Base-by-base conservation (phyloP, 1,284 basidiomycete species). In the Ceratobasidium papillatum region DNA sequence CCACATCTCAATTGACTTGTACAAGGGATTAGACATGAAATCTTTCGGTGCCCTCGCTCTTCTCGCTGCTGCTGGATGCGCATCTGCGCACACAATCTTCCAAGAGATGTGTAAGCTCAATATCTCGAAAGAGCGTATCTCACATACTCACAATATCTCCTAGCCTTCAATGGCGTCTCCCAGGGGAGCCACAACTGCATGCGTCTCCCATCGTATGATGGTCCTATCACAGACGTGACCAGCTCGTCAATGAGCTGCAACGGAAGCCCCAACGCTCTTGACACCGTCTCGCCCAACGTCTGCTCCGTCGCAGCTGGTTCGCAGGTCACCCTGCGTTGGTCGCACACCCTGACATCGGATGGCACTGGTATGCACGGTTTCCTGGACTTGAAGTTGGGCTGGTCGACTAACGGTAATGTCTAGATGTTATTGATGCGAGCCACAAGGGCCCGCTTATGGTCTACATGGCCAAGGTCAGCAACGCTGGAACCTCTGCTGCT, bases 21-120 rank as follows among this genome's bases (percentile, higher is more conserved):
- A 61, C 25, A 38, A 56, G 30, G 58, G 25, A 7, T n/a, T 45
- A 51, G 49, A 22, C 34, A 69, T 69, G 65, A 69, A 69, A 52
- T 69, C 51, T 22, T 36, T 58, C 27, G 36, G 34, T 43, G 52
- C 65, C 27, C 49, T 58, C 34, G 58, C 72, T 30, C 52, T 75
- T 25, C 49, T 73, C 27, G 59, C 74, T 49, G 36, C 74, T 2
- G 56, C 76, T 27, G 72, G 75, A 25, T 69, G 68, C 32, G 75
- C 74, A 9, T 76, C 72, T 45, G 78, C 77, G 47, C 78, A 78
- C 75, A 78, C 78, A 11, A 78, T 78, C 63, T 78, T 78, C 64
- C 77, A 77, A 47, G 58, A 73, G 36, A 54, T 64, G 61, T 74
- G 59, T 58, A 56, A 74, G 59, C 38, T 12, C n/a, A n/a, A 22